Base-by-base conservation (phyloP, 1,284 basidiomycete species). In the Gymnopus androsaceus region DNA sequence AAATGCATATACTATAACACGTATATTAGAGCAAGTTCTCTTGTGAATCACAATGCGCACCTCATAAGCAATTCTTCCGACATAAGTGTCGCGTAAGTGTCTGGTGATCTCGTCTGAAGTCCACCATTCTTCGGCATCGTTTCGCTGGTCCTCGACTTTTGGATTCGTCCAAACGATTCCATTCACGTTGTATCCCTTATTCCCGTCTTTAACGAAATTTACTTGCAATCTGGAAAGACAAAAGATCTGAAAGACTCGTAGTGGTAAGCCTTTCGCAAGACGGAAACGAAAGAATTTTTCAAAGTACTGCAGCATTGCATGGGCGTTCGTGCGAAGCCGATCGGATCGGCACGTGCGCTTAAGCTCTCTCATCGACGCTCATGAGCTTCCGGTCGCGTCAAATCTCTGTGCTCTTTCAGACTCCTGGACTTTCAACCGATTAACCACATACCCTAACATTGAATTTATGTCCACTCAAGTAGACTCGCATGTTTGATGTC, bases 1-100 rank as follows among this genome's bases (percentile, higher is more conserved):
- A 88, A 88, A 69, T 92, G 89, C 89, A 92, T 92, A 65, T 89
- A 95, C 79, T 78, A 54, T 7, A 42, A 30, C 42, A 37, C 17
- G 28, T 11, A 37, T 21, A 15, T 51, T 9, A 50, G 31, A 23
- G 41, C 51, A 33, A 23, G 21, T 12, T 12, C 36, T 25, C 23
- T 28, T 4, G 14, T 14, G 37, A 4, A 41, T 38, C 46, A 57
- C 42, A 33, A 52, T 23, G 49, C 66, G 27, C 23, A 78, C 76
- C 70, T 95, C 93, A 67, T 94, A 92, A 1, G 90, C 93, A 63
- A 95, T 89, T 25, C 83, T 82, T 3, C 87, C 90, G 30, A 92
- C 88, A 65, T 95, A 95, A 1, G 89, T 80, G 0, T 76, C 70
- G 55, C 86, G 82, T 15, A 95, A 75, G 69, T 91, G 88, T 30